Base-by-base conservation (phyloP, 306 rosid genomes). In the Adenanthera pavonina region DNA sequence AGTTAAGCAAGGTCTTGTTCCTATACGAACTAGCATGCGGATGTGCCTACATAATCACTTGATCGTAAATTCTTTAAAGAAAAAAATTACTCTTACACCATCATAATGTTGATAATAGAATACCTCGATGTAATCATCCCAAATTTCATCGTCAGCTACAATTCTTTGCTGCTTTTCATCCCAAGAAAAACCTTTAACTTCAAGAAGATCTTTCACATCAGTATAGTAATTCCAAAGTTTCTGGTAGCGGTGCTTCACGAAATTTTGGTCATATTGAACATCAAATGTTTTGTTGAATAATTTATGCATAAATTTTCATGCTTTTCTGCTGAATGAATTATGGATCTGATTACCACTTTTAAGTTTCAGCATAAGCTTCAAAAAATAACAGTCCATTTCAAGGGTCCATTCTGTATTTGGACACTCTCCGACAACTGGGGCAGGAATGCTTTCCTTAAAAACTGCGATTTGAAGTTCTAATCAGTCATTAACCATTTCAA, bases 81-180 rank as follows among this genome's bases (percentile, higher is more conserved):
- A n/a, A 75, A 66, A 25, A 25, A 25, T 25, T 25, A 25, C 30
- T 25, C 30, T 68, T 48, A 20, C 44, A 12, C 48, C 17, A 33
- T 75, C 62, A 47, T 54, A 69, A 73, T 71, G 33, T 56, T 68
- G n/a, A 74, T 36, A 77, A 53, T 56, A 17, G 64, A 17, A 57
- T 83, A 89, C 92, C 88, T 83, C 77, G 82, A 87, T 81, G 81
- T 81, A 85, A 56, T 82, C 67, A 43, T 87, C 84, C 92, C 92
- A 89, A 77, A 69, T 76, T 74, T 75, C 76, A 76, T 69, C 85
- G 70, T 81, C 86, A 15, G 90, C 92, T 12, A 82, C 85, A 51
- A 89, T 82, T 85, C 53, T 85, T 79, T 81, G 90, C 74, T 77
- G 84, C 66, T 74, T 85, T 81, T 77, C 89, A 85, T 87, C 91